Conservation (phyloP, 306 rosid species). For the Lotus japonicus region DNA sequence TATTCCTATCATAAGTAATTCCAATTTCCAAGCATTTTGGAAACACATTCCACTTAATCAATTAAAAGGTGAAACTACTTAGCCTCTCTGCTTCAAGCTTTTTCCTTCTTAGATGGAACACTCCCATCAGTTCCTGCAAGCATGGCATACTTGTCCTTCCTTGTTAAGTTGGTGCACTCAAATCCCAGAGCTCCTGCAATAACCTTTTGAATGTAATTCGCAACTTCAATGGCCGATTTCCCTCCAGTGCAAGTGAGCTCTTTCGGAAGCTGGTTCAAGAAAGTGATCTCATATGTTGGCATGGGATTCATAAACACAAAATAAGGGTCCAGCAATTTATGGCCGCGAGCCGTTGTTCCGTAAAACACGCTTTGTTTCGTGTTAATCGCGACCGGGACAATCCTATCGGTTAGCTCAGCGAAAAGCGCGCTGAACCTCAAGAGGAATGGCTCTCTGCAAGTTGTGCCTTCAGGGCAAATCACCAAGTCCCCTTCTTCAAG, state of each 20-base stretch:
- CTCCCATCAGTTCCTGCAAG: slow-evolving; percentile 88
- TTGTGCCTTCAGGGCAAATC: slow-evolving; percentile 91
- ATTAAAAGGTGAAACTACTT: neutral
- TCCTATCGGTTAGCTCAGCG: slow-evolving; percentile 74
- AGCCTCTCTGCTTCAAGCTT: slow-evolving; percentile 15
- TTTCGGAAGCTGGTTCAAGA: slow-evolving; percentile 63
- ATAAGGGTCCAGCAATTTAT: slow-evolving; percentile 75
- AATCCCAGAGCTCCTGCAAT: slow-evolving; percentile 78
- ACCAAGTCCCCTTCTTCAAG: slow-evolving; percentile 88
- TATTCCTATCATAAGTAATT: slow-evolving; percentile 22
- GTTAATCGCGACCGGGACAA: slow-evolving; percentile 88
- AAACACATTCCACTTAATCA: slow-evolving; percentile 2
- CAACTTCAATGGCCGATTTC: slow-evolving; percentile 76
- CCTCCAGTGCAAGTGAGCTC: slow-evolving; percentile 77
- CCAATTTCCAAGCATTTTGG: slow-evolving; percentile 1
- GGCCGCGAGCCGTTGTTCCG: slow-evolving; percentile 72
- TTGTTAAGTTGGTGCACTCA: slow-evolving; percentile 85
- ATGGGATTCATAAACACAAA: slow-evolving; percentile 92
- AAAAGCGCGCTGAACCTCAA: slow-evolving; percentile 85
- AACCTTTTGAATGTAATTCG: slow-evolving; percentile 80
- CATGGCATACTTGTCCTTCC: slow-evolving; percentile 79
- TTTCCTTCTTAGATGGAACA: slow-evolving; percentile 46
- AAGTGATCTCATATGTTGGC: slow-evolving; percentile 79
- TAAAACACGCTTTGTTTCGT: slow-evolving; percentile 76
- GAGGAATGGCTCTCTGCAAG: slow-evolving; percentile 81